Evolutionary conservation across 2,329 filamentous ascomycete genomes (phyloP), one percentile per base, ranked within the genome.

Genomic region (Aurifilum marmelostoma): DNA sequence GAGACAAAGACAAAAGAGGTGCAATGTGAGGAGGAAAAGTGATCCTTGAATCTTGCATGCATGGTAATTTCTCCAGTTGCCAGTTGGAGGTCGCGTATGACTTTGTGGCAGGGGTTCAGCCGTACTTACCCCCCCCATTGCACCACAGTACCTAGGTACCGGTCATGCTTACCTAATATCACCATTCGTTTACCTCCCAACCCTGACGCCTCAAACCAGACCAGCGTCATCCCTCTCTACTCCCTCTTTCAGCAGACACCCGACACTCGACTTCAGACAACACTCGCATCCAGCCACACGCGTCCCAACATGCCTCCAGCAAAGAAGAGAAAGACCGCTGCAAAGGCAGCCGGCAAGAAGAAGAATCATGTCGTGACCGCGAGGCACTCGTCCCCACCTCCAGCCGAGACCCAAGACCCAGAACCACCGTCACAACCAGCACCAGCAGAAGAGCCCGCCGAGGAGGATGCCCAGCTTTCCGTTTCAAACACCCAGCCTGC

Each of bases 241-340:
- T 32, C 32, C 12, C 24, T 29, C 29, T 29, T 2, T 58, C 6
- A 7, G 27, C 6, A 21, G n/a, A 27, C 11, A 21, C 59, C 37
- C 16, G n/a, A 5, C 21, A 5, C 27, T 37, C 54, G 4, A 37
- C 64, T 9, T 21, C 54, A 18, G 34, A 14, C 39, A n/a, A 59
- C 29, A 32, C 41, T 50, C 11, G 39, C 50, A 41, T 41, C 47
- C 54, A 64, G 11, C 43, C 11, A 37, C 27, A 27, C 29, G 71
- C 41, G 69, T n/a, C 16, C 29, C 65, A 74, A 32, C 32, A 77
- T 78, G 76, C 74, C 76, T 18, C 74, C 76, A 37, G 71, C 75
- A 41, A 77, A 76, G 66, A 78, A 76, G 72, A 76, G 75, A 73
- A 78, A 75, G 72, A 75, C 74, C 0, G 70, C 71, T 11, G 67